Conservation (phyloP, 139 green algal species). For the Chlamydomonas eustigma region DNA sequence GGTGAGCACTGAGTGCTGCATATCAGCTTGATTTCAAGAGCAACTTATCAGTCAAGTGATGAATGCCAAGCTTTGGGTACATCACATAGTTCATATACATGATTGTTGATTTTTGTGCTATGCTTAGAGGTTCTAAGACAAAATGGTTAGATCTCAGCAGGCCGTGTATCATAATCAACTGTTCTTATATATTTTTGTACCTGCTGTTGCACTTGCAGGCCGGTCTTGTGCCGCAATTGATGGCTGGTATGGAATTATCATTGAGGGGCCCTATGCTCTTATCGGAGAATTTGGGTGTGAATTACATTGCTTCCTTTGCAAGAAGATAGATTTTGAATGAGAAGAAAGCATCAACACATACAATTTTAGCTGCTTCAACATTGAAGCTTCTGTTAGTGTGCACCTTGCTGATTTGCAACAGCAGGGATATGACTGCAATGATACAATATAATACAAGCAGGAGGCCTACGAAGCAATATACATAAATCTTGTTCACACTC, state of each 20-base stretch:
- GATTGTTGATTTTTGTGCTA: not conserved
- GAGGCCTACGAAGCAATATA: too few relatives aligned
- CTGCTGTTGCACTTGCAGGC: conserved; percentile 6
- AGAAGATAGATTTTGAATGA: too few relatives aligned
- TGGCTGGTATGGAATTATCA: conserved; percentile 63
- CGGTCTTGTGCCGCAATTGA: conserved; percentile 29
- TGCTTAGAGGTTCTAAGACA: not conserved
- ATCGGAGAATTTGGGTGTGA: conserved; percentile 54
- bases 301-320: conserved; percentile 67
- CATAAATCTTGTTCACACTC: too few relatives aligned
- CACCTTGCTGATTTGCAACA: too few relatives aligned
- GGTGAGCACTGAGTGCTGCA: not conserved
- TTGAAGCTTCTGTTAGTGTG: too few relatives aligned
- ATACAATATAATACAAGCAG: too few relatives aligned
- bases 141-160: not conserved
- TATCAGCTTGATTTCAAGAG: not conserved
- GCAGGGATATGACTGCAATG: too few relatives aligned
- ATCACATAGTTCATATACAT: not conserved
- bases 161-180: too few relatives aligned
- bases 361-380: too few relatives aligned
- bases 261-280: conserved; percentile 47
- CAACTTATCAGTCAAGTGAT: not conserved
- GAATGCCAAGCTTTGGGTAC: not conserved
- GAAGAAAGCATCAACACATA: too few relatives aligned
- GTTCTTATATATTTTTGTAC: not conserved